Evolutionary conservation across 2,329 filamentous ascomycete genomes (phyloP).

Genomic region (Microcyclospora tardicrescens): DNA sequence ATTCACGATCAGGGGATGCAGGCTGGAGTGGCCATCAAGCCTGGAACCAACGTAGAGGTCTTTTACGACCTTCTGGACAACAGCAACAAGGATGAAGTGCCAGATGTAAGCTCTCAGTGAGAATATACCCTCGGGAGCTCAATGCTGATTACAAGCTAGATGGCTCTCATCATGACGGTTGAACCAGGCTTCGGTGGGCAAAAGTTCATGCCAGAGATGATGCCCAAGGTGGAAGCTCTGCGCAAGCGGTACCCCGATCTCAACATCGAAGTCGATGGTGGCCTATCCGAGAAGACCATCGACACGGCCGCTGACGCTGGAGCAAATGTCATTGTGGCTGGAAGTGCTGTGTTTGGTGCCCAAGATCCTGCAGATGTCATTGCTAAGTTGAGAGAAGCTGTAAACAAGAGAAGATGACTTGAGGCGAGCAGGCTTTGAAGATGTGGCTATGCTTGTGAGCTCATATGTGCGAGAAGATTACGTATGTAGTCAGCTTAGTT

Average conservation of each 20-base stretch:
- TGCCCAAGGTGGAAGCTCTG: slow-evolving; percentile 82
- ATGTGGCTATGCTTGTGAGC: no score
- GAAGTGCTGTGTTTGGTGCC: slow-evolving; percentile 89
- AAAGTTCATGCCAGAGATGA: slow-evolving; percentile 93
- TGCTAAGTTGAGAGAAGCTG: slow-evolving; percentile 60
- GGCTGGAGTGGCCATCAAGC: slow-evolving; percentile 92
- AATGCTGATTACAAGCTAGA: slow-evolving; percentile 41
- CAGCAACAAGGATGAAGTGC: slow-evolving; percentile 57
- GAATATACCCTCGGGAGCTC: background rate
- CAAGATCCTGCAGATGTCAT: slow-evolving; percentile 82
- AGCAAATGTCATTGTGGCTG: slow-evolving; percentile 95
- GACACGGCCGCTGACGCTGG: slow-evolving; percentile 89
- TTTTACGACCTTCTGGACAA: slow-evolving; percentile 80
- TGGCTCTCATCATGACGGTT: slow-evolving; percentile 98
- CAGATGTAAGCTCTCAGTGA: slow-evolving; percentile 61
- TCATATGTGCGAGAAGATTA: no score
- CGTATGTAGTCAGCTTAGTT: no score
- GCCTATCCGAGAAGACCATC: slow-evolving; percentile 75
- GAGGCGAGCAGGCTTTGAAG: slow-evolving; percentile 4
- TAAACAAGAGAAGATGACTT: slow-evolving; percentile 47
- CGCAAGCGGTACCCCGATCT: slow-evolving; percentile 75
- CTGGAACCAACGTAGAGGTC: slow-evolving; percentile 78
- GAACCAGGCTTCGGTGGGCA: slow-evolving; percentile 95
- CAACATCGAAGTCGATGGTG: slow-evolving; percentile 96
- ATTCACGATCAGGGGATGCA: slow-evolving; percentile 82